Conservation (phyloP, 257 asterid species). For the Solanum arcanum region DNA sequence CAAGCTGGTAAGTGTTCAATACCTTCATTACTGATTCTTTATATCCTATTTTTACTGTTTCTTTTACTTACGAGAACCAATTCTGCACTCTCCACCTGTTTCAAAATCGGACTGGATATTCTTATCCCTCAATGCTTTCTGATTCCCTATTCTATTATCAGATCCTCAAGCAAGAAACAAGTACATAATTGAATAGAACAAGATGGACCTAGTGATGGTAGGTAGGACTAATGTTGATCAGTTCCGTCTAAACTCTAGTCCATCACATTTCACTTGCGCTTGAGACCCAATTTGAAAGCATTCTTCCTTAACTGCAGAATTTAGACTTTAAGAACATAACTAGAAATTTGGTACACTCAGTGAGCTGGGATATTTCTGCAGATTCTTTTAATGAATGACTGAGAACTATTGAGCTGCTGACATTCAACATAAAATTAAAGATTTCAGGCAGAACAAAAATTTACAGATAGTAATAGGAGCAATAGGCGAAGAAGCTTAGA, state of each 20-base stretch:
- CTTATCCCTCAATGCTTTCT: not conserved
- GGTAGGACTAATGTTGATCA: not conserved
- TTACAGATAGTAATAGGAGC: not conserved
- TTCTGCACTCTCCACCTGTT: not conserved
- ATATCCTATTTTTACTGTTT: not conserved
- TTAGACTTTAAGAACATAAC: not conserved
- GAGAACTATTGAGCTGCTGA: not conserved
- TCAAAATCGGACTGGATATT: not conserved
- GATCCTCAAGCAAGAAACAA: not conserved
- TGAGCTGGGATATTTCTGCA: not conserved
- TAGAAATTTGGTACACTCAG: not conserved
- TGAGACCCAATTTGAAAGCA: not conserved
- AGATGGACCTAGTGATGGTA: not conserved
- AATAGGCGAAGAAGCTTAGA: not conserved
- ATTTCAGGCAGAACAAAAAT: not conserved
- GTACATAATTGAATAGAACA: not conserved
- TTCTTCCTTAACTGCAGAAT: not conserved
- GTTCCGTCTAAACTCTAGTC: not conserved
- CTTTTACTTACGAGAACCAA: not conserved
- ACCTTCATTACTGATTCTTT: slow-evolving; percentile 4
- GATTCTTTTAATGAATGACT: not conserved
- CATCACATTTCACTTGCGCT: not conserved
- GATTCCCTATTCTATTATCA: not conserved
- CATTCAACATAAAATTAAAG: not conserved
- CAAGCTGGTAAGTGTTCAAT: slow-evolving; percentile 67